These are phyloP conservation scores for Iberis amara DNA, from an alignment of 441 rosid genomes.

Conservation along the genomic window DNA sequence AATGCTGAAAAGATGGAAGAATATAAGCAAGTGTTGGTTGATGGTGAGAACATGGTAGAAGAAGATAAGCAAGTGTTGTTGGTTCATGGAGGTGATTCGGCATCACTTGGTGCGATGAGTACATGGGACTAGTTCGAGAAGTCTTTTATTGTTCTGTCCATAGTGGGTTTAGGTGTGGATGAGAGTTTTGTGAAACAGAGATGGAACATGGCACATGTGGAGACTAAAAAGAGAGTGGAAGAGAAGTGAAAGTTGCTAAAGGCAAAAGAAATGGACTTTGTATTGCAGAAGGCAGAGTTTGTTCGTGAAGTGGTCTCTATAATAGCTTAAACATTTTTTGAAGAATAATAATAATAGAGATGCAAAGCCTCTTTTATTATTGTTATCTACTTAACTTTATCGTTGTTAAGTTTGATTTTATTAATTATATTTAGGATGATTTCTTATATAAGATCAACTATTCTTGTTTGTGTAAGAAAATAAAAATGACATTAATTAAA, in stretches of 20 bases:
- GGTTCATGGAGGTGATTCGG: not conserved
- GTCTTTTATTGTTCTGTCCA: not conserved
- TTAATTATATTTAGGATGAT: no score
- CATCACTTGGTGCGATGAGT: not conserved
- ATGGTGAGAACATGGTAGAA: not conserved
- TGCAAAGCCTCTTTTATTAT: no score
- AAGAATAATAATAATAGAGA: no score
- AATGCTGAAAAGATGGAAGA: no score
- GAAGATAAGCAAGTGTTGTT: not conserved
- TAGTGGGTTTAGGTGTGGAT: conserved; percentile 8
- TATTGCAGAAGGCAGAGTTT: not conserved
- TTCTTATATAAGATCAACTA: no score
- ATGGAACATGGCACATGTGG: conserved; percentile 1
- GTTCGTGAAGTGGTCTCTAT: conserved; percentile 1
- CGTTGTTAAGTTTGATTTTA: no score
- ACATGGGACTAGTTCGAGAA: conserved; percentile 2
- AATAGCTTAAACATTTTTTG: not conserved
- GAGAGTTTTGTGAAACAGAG: not conserved
- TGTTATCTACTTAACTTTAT: no score
- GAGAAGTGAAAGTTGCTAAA: conserved; percentile 4
- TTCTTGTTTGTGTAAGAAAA: no score
- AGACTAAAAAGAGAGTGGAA: conserved; percentile 1
- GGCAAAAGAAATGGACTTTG: conserved; percentile 9
- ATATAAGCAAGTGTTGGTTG: not conserved
- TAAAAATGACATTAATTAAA: no score